These are phyloP conservation scores for Alternaria gansuensis DNA, from an alignment of 2,329 filamentous ascomycete genomes.

Conservation along the genomic window DNA sequence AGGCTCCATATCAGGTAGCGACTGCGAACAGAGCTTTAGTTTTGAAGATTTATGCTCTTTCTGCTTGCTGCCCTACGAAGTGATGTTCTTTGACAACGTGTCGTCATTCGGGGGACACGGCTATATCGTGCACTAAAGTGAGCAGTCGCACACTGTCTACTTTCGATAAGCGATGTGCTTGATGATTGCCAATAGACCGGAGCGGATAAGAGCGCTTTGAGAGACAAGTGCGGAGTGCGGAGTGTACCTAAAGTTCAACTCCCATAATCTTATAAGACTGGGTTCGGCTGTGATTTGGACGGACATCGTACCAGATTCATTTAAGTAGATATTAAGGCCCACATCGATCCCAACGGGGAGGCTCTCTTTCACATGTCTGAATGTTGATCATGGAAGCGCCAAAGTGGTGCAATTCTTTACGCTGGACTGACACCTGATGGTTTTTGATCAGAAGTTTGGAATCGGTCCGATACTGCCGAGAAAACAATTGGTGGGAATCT, in stretches of 20 bases:
- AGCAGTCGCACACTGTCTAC: slow-evolving; percentile 13
- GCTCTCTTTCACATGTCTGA: slow-evolving; percentile 13
- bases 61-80: slow-evolving; percentile 7
- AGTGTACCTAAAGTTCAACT: slow-evolving; percentile 41
- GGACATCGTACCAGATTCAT: slow-evolving; percentile 32
- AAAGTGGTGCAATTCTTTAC: slow-evolving; percentile 13
- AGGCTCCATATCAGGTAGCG: slow-evolving; percentile 4
- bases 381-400: slow-evolving; percentile 9
- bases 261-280: slow-evolving; percentile 23
- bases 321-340: slow-evolving; percentile 29
- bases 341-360: slow-evolving; percentile 25
- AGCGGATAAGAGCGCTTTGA: slow-evolving; percentile 20
- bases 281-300: slow-evolving; percentile 39
- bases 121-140: slow-evolving; percentile 10
- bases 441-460: background rate
- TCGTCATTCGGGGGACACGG: slow-evolving; percentile 7
- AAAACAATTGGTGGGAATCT: slow-evolving; percentile 1
- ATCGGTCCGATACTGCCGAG: slow-evolving; percentile 6
- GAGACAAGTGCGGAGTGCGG: slow-evolving; percentile 19
- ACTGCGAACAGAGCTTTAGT: slow-evolving; percentile 9
- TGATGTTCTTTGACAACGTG: slow-evolving; percentile 4
- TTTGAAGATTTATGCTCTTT: slow-evolving; percentile 12
- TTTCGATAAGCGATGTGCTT: slow-evolving; percentile 13
- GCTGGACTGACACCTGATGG: slow-evolving; percentile 6
- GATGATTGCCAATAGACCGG: slow-evolving; percentile 12